Evolutionary conservation across 23 red algal species (phyloP), one percentile per base, ranked within the genome.

Genomic region (Chondrus crispus): DNA sequence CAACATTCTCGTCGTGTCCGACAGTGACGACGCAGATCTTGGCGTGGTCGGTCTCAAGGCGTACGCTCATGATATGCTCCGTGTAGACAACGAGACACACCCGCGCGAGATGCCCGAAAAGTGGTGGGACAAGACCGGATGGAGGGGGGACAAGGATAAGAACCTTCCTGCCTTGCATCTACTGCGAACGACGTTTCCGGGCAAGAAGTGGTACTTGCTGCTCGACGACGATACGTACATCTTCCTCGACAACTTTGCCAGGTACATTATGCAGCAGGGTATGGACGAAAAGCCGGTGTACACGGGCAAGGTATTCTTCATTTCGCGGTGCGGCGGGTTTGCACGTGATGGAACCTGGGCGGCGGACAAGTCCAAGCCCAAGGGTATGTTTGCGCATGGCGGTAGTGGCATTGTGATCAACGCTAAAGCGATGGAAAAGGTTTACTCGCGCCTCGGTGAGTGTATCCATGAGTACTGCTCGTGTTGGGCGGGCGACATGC

Each of bases 141-240:
- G 85, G 91, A 47, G 38, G 68, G 87, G 88, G 12, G 95, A 98
- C 72, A 94, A 95, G 88, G 95, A 98, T 44, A 98, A 98, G 82
- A 98, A 98, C 52, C 60, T 98, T 66, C 95, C 95, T 20, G 86
- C 85, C 2, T 89, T 98, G 41, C 80, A 92, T 74, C 55, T 94
- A 36, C 48, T 98, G 85, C 72, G 72, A 40, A 68, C 63, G 30
- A 39, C 70, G 48, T 98, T 94, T 73, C 90, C 89, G 62, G 54
- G 75, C 11, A 93, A 90, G 35, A 85, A 90, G 46, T 92, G 82
- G 70, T 98, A 94, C 71, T 35, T 98, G 22, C 76, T 98, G 87
- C 48, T 94, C 40, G 95, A 98, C 39, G 95, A 98, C 84, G 95
- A 98, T 63, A 98, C 95, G 18, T 98, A 94, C 47, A 48, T 98